phyloP scores from a whole-genome alignment of 1,139 yeast genomes.

The Magnusiomyces tetraspermus region DNA sequence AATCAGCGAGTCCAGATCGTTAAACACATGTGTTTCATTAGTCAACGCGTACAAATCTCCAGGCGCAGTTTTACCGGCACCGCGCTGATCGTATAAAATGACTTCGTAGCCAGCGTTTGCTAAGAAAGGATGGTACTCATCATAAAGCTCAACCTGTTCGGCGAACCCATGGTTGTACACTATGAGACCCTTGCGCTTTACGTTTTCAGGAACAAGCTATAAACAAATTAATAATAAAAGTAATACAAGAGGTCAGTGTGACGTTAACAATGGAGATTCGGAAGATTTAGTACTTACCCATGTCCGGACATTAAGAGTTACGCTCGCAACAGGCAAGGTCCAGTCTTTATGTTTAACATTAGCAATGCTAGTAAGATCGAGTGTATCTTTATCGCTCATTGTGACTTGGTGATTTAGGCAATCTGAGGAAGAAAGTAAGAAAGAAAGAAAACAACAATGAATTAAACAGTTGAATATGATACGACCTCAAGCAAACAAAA shows the following conservation, averaged over 20 bases:
- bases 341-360: not conserved
- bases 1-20: constrained; percentile 62
- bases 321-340: constrained; percentile 13
- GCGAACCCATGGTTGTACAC: constrained; percentile 66
- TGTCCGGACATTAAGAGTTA: constrained; percentile 18
- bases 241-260: not conserved
- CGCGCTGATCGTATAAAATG: constrained; percentile 77
- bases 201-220: constrained; percentile 21
- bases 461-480: too few species aligned
- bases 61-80: constrained; percentile 59
- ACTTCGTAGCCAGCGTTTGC: constrained; percentile 58
- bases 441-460: too few species aligned
- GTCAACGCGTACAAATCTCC: constrained; percentile 56
- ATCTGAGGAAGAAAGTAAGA: too few species aligned
- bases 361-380: too few species aligned
- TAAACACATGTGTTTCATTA: constrained; percentile 51
- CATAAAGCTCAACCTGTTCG: constrained; percentile 46
- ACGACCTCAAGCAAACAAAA: too few species aligned
- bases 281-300: constrained; percentile 11
- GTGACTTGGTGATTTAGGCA: too few species aligned
- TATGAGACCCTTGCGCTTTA: constrained; percentile 44
- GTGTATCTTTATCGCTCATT: too few species aligned
- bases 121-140: constrained; percentile 50
- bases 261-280: not conserved
- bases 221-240: not conserved